Evolutionary conservation across 768 basidiomycete genomes (phyloP).

Genomic region (Tephrocybe sp.): DNA sequence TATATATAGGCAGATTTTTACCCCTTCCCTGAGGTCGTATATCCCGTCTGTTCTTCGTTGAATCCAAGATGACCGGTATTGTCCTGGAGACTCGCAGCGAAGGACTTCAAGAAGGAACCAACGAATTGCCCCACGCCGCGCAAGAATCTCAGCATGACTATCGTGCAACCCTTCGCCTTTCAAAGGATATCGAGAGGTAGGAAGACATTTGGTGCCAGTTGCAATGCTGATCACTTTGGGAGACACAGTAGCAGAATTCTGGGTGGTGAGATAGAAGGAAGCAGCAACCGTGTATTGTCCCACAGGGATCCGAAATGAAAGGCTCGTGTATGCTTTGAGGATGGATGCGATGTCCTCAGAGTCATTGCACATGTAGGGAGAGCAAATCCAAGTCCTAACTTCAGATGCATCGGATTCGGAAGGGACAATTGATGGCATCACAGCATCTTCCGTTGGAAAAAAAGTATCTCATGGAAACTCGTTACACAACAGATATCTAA

Average conservation of each 20-base stretch:
- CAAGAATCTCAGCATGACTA: conserved; percentile 91
- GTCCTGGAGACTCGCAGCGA: conserved; percentile 26
- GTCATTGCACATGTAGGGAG: conserved; percentile 12
- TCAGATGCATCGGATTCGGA: too few relatives aligned
- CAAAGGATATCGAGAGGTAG: conserved; percentile 55
- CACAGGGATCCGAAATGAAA: conserved; percentile 50
- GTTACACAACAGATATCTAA: too few relatives aligned
- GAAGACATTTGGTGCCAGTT: conserved; percentile 87
- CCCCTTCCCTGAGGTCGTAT: conserved; percentile 46
- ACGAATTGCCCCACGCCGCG: conserved; percentile 70
- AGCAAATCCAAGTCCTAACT: too few relatives aligned
- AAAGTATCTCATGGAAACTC: too few relatives aligned
- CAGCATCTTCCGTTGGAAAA: too few relatives aligned
- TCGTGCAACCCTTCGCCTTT: conserved; percentile 85
- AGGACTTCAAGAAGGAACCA: conserved; percentile 79
- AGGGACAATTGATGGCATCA: too few relatives aligned
- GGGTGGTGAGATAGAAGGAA: conserved; percentile 43
- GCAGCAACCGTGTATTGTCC: conserved; percentile 68
- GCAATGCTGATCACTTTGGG: conserved; percentile 67
- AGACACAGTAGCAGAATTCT: conserved; percentile 14
- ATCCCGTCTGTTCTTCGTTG: conserved; percentile 30
- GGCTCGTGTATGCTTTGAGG: conserved; percentile 40
- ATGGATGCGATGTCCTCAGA: conserved; percentile 32
- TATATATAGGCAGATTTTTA: conserved; percentile 69
- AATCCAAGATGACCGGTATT: conserved; percentile 53